Evolutionary conservation across 371 early-diverging fungal species (phyloP).

Genomic region (Lichtheimia corymbifera): DNA sequence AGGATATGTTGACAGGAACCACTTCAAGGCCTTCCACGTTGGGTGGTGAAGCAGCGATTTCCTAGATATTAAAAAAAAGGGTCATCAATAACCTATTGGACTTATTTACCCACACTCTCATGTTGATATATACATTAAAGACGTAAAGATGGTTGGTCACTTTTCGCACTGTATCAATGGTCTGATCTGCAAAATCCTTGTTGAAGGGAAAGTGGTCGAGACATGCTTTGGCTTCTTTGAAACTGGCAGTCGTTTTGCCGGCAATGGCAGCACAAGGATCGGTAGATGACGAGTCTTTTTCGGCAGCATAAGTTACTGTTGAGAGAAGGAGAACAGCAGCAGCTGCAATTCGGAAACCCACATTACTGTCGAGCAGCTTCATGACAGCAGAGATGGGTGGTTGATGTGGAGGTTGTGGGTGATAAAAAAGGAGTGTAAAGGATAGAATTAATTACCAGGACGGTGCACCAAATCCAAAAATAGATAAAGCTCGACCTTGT

Average conservation of each 20-base stretch:
- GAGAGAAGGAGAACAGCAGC: slow-evolving; percentile 10
- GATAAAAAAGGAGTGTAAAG: neutral
- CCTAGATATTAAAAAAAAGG: slow-evolving; percentile 22
- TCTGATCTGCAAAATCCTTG: slow-evolving; percentile 39
- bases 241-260: slow-evolving; percentile 42
- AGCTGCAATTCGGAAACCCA: slow-evolving; percentile 17
- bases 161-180: slow-evolving; percentile 47
- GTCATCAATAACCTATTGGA: neutral
- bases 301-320: slow-evolving; percentile 7
- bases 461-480: no score
- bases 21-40: slow-evolving; percentile 37
- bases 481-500: no score
- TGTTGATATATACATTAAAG: slow-evolving; percentile 36
- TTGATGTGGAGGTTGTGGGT: neutral
- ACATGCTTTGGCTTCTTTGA: slow-evolving; percentile 48
- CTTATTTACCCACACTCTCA: neutral
- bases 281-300: slow-evolving; percentile 6
- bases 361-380: slow-evolving; percentile 14
- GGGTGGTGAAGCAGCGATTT: slow-evolving; percentile 48
- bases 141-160: slow-evolving; percentile 49
- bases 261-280: slow-evolving; percentile 51
- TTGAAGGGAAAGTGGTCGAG: slow-evolving; percentile 49
- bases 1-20: slow-evolving; percentile 44
- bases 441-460: neutral
- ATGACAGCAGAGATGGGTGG: slow-evolving; percentile 4